phyloP scores from a whole-genome alignment of 2,329 filamentous ascomycete genomes.

The Aspergillus sp. region DNA sequence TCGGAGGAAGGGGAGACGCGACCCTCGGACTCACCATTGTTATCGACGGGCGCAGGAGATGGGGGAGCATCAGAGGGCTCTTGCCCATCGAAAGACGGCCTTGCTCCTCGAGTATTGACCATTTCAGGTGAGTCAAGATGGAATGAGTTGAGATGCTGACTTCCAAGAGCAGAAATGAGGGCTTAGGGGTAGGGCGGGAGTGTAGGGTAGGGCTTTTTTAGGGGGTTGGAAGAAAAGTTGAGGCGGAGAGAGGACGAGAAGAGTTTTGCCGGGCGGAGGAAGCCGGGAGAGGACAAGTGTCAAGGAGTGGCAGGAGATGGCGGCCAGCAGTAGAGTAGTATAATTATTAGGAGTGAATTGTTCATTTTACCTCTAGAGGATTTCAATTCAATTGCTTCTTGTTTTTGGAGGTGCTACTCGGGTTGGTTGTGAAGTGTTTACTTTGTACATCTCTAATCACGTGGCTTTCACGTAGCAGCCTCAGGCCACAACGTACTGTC shows the following conservation, averaged over 20 bases:
- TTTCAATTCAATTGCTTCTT: no score
- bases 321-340: no score
- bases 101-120: constrained; percentile 24
- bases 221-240: constrained; percentile 9
- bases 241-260: constrained; percentile 12
- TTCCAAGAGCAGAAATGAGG: constrained; percentile 42
- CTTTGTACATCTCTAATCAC: no score
- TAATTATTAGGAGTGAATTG: no score
- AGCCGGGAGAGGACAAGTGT: neutral
- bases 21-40: constrained; percentile 25
- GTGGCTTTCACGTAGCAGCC: no score
- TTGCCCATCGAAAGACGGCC: constrained; percentile 22
- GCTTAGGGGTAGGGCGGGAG: constrained; percentile 41
- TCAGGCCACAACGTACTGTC: no score
- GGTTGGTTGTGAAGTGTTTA: no score
- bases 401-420: no score
- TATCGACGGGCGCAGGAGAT: constrained; percentile 20
- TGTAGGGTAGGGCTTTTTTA: constrained; percentile 38
- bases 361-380: no score
- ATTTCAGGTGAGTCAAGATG: constrained; percentile 20
- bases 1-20: constrained; percentile 1
- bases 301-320: no score
- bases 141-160: constrained; percentile 19
- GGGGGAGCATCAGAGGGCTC: constrained; percentile 22
- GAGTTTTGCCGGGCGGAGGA: constrained; percentile 15